Percentiles rank a stretch among this genome's conserved stretches.
Conservation (phyloP, 345 rosid species). For the Turritis glabra region DNA sequence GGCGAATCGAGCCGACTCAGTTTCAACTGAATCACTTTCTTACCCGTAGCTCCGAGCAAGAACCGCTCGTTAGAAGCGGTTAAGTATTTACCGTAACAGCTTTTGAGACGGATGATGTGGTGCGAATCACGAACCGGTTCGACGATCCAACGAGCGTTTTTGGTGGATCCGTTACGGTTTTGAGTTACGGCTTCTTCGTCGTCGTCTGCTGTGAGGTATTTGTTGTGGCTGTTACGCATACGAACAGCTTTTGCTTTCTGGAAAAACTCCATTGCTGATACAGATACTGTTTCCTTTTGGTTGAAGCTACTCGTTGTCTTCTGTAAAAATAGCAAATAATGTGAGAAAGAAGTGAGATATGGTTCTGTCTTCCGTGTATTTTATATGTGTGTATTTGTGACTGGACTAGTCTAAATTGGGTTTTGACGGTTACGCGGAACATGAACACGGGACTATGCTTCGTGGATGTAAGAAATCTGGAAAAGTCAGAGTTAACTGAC, state of each 20-base stretch:
- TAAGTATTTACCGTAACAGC: slow-evolving; percentile 69
- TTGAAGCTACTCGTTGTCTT: slow-evolving; percentile 26
- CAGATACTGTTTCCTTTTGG: not conserved
- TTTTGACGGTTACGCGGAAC: slow-evolving; percentile 22
- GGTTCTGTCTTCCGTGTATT: not conserved
- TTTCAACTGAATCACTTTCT: slow-evolving; percentile 63
- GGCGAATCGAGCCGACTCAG: slow-evolving; percentile 56
- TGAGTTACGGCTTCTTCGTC: slow-evolving; percentile 73
- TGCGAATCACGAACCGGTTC: slow-evolving; percentile 55
- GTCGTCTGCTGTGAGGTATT: slow-evolving; percentile 68
- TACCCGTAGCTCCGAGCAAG: slow-evolving; percentile 75
- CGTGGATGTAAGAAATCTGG: not conserved
- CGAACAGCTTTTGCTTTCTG: slow-evolving; percentile 73
- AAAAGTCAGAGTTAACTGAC: slow-evolving; percentile 21
- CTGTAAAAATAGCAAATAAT: slow-evolving; percentile 7
- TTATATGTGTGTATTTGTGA: not conserved
- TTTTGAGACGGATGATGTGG: slow-evolving; percentile 61
- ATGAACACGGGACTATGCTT: slow-evolving; percentile 1
- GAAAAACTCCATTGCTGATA: slow-evolving; percentile 72
- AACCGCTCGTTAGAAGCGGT: slow-evolving; percentile 83
- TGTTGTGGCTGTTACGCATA: slow-evolving; percentile 73
- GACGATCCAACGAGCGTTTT: slow-evolving; percentile 69
- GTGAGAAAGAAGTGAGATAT: not conserved
- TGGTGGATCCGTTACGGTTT: slow-evolving; percentile 61
- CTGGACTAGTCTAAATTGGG: slow-evolving; percentile 22